A percentile compares a stretch with the other conserved stretches of the same genome.
These are phyloP conservation scores for Citrullus amarus DNA, from an alignment of 306 rosid genomes.

Conservation along the genomic window DNA sequence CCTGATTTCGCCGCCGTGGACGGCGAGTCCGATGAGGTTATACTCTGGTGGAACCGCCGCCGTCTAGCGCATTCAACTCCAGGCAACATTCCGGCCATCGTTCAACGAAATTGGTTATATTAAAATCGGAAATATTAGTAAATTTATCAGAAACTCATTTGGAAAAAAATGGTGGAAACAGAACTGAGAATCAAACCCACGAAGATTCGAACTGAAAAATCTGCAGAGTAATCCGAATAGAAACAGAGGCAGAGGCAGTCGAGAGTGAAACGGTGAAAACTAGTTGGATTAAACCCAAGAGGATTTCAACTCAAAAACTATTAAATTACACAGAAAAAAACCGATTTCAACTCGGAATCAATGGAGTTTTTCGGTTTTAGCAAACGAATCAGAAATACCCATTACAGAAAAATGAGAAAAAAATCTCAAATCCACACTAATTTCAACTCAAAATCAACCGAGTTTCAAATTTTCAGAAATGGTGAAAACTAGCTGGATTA, in stretches of 20 bases:
- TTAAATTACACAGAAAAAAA: no score
- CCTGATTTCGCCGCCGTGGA: conserved; percentile 13
- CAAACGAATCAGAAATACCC: neutral
- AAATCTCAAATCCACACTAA: neutral
- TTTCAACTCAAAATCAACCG: neutral
- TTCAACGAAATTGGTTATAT: neutral
- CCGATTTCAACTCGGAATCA: neutral
- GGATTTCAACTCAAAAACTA: neutral
- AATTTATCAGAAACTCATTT: neutral
- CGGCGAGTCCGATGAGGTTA: conserved; percentile 25
- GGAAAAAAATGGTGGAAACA: neutral
- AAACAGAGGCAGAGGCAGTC: neutral
- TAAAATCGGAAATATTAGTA: neutral
- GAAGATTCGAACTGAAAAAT: neutral
- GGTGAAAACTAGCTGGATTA: neutral
- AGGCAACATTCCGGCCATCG: conserved; percentile 75
- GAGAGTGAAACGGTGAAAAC: neutral
- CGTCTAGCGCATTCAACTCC: conserved; percentile 93
- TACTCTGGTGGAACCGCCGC: conserved; percentile 50
- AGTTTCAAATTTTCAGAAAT: neutral
- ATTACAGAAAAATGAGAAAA: neutral
- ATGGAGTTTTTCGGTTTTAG: neutral
- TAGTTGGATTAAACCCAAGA: neutral
- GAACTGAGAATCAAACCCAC: neutral
- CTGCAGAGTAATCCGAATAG: neutral